These are phyloP conservation scores for Tylopilus subfusipes DNA, from an alignment of 768 basidiomycete species.

Conservation along the genomic window DNA sequence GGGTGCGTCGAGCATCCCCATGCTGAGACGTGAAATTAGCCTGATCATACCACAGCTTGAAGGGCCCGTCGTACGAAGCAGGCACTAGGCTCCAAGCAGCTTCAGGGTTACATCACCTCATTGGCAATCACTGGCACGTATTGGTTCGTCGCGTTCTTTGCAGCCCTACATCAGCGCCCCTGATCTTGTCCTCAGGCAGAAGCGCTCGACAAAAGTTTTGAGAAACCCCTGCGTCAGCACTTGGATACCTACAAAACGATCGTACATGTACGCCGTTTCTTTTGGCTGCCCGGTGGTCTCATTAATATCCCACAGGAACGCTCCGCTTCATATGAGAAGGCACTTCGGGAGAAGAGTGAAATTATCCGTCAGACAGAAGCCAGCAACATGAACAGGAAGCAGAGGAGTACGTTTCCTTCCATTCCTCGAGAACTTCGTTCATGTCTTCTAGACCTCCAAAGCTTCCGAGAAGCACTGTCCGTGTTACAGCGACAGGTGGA, in stretches of 20 bases:
- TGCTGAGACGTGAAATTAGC: background rate
- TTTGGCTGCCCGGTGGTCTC: background rate
- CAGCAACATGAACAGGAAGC: slow-evolving; percentile 79
- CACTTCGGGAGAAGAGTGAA: slow-evolving; percentile 77
- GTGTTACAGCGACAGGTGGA: slow-evolving; percentile 87
- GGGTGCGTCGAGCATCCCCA: slow-evolving; percentile 46
- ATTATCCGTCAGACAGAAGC: slow-evolving; percentile 83
- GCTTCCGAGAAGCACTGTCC: slow-evolving; percentile 78
- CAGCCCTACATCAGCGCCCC: slow-evolving; percentile 1
- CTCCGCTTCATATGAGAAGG: slow-evolving; percentile 77
- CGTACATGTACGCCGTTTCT: slow-evolving; percentile 51
- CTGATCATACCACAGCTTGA: slow-evolving; percentile 45
- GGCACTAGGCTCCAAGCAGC: slow-evolving; percentile 82
- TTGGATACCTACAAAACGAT: slow-evolving; percentile 74
- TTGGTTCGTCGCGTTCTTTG: slow-evolving; percentile 50
- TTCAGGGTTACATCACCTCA: slow-evolving; percentile 85
- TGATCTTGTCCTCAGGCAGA: slow-evolving; percentile 54
- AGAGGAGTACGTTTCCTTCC: slow-evolving; percentile 61
- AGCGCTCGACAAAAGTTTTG: slow-evolving; percentile 81
- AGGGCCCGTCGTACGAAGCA: slow-evolving; percentile 76
- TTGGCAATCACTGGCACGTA: slow-evolving; percentile 91
- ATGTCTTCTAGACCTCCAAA: slow-evolving; percentile 68
- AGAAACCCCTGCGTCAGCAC: slow-evolving; percentile 83
- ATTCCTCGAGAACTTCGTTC: slow-evolving; percentile 5
- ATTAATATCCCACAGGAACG: slow-evolving; percentile 57